Evolutionary conservation across 257 asterid species (phyloP).

Genomic region (Solanum ossicruentum): DNA sequence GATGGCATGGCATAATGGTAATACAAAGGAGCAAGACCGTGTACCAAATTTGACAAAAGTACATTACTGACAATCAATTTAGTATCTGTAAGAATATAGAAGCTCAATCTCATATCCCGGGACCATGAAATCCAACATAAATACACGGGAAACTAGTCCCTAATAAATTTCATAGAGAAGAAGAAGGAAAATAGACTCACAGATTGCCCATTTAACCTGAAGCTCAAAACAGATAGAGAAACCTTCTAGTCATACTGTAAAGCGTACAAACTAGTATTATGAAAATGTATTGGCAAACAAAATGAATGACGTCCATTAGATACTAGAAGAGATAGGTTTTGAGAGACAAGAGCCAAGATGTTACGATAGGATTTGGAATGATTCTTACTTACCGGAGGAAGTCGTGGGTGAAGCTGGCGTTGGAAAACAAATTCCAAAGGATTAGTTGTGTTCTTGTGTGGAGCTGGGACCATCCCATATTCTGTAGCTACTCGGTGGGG

Average conservation of each 20-base stretch:
- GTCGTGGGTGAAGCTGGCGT: conserved; percentile 57
- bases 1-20: neutral
- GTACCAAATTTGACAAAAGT: neutral
- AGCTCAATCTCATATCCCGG: neutral
- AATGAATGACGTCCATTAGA: neutral
- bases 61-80: neutral
- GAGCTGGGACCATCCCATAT: conserved; percentile 66
- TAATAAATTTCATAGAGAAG: neutral
- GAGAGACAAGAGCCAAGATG: neutral
- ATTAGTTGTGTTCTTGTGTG: conserved; percentile 36
- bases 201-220: neutral
- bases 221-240: neutral
- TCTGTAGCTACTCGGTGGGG: conserved; percentile 88
- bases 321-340: neutral
- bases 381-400: conserved; percentile 30
- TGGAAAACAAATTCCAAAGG: conserved; percentile 65
- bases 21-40: neutral
- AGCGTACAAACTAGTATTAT: neutral
- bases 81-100: neutral
- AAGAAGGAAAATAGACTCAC: neutral
- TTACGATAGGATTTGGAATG: neutral
- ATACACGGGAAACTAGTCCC: neutral
- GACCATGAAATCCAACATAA: neutral
- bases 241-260: neutral
- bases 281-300: neutral